These are phyloP conservation scores for Chloromonas sp. DNA, from an alignment of 163 green algal species.

Conservation along the genomic window DNA sequence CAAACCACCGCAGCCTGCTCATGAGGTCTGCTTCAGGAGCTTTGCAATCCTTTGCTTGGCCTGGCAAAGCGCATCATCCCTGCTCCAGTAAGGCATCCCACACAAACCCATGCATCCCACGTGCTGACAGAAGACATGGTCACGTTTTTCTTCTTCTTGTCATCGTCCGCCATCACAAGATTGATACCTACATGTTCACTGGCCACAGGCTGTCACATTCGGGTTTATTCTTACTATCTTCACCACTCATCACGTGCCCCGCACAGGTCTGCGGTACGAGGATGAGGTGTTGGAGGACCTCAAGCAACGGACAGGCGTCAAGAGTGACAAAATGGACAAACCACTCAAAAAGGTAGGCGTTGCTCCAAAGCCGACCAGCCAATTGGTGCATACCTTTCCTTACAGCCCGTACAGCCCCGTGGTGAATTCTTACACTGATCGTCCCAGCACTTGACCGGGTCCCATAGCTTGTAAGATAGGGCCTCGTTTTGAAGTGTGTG, in stretches of 20 bases:
- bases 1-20: too few relatives aligned
- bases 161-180: background rate
- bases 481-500: background rate
- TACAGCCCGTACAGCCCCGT: background rate
- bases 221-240: background rate
- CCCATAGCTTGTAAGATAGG: background rate
- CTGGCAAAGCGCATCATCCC: too few relatives aligned
- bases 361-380: background rate
- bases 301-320: slow-evolving; percentile 50
- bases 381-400: background rate
- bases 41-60: too few relatives aligned
- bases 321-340: slow-evolving; percentile 25
- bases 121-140: background rate
- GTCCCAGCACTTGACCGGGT: background rate
- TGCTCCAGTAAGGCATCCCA: too few relatives aligned
- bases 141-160: background rate
- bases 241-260: too few relatives aligned
- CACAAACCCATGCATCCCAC: background rate
- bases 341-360: slow-evolving; percentile 14
- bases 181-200: background rate
- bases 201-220: background rate
- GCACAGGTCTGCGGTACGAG: slow-evolving; percentile 76
- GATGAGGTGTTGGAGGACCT: slow-evolving; percentile 79
- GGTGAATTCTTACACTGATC: background rate
- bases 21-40: too few relatives aligned